Conservation (phyloP, 805 yeast species). For the Yarrowia sp. region DNA sequence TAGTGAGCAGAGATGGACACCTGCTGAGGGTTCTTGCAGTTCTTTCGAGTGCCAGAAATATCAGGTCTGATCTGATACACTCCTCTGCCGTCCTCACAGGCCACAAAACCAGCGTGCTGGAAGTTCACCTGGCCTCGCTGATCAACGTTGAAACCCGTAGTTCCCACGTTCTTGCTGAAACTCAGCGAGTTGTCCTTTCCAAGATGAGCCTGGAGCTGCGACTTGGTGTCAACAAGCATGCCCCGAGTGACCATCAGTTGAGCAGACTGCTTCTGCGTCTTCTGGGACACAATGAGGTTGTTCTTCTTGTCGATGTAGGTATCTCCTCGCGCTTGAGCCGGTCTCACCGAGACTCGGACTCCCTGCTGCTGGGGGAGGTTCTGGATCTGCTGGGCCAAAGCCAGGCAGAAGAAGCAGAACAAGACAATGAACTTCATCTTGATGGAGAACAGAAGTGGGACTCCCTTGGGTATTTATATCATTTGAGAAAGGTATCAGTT, state of each 20-base stretch:
- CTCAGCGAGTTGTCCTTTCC: conserved; percentile 7
- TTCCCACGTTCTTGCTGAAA: conserved; percentile 8
- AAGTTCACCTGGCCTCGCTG: conserved; percentile 17
- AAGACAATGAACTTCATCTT: conserved; percentile 24
- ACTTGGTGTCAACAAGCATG: neutral
- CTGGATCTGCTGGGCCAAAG: neutral
- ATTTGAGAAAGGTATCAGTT: neutral
- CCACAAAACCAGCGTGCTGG: conserved; percentile 16
- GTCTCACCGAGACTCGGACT: conserved; percentile 16
- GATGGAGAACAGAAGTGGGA: too few relatives aligned
- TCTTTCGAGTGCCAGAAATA: conserved; percentile 5
- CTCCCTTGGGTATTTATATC: neutral
- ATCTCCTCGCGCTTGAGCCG: conserved; percentile 10
- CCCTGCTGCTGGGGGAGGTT: conserved; percentile 16
- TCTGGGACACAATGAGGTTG: conserved; percentile 27
- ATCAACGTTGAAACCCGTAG: neutral
- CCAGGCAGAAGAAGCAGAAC: conserved; percentile 5
- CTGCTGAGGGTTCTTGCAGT: conserved; percentile 25
- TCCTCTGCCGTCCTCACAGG: conserved; percentile 2
- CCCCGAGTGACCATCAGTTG: conserved; percentile 21
- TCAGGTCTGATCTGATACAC: conserved; percentile 20
- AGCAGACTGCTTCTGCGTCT: conserved; percentile 10
- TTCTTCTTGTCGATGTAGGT: conserved; percentile 5
- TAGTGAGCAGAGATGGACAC: conserved; percentile 1
- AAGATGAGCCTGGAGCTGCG: conserved; percentile 11